Evolutionary conservation across 2,329 filamentous ascomycete genomes (phyloP), one percentile per base, ranked within the genome.

Genomic region (Blumeriella jaapii): DNA sequence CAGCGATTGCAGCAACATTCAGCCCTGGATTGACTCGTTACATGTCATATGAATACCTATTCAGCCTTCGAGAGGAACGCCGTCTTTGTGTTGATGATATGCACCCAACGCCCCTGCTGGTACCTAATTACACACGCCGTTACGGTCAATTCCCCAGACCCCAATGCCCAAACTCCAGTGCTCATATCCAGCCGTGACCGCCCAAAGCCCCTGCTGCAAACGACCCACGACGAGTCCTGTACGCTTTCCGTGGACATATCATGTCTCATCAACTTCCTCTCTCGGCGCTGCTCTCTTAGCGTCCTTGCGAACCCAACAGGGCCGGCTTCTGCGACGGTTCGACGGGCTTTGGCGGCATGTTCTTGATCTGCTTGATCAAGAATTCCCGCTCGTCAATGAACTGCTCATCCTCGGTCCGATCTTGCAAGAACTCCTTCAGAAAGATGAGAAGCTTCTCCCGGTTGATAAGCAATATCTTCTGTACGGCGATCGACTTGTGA

Each of bases 301-400:
- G 41, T 31, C 44, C 35, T 29, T 53, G 52, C 13, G 47, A 48
- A 27, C 48, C 51, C 25, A 57, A 30, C 6, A 55, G 44, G 15
- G 54, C 51, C 16, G 55, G 55, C 41, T 56, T 58, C 36, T 58
- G 55, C 14, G 51, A 47, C 17, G 55, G 54, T 37, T 58, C 55
- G 17, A 77, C 65, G 3, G 74, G 74, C 34, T 62, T 66, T 2
- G 68, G 55, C 3, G 74, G 72, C 71, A 79, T 74, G 46, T 73
- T 78, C 49, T 68, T 68, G 53, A 98, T 96, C 60, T 95, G 87
- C 60, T 93, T 89, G 53, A 98, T 87, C 52, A 98, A 65, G 56
- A 96, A 98, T 50, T 91, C 89, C 55, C 93, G 84, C 67, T 98
- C 91, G 55, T 98, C 91, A 47, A 87, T 91, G 58, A 98, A 98